Base-by-base conservation (phyloP, 2,329 filamentous ascomycete genomes). In the Elsinoe fawcettii region DNA sequence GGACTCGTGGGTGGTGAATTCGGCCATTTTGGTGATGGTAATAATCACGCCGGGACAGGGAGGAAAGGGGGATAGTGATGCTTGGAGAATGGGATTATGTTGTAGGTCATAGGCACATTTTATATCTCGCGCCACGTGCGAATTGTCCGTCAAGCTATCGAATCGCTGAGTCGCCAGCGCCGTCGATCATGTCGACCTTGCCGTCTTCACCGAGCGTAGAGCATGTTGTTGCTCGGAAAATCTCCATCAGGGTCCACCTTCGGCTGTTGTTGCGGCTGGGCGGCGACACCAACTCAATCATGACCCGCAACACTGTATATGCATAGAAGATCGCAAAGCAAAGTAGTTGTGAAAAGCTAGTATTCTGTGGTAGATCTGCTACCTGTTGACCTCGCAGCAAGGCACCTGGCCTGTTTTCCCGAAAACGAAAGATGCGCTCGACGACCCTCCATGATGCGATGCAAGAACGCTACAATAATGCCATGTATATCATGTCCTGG, bases 371-470 rank as follows among this genome's bases (percentile, higher is more conserved):
- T 34, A 34, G 25, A 16, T 32, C 27, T 51, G 30, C 46, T 51
- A 34, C 16, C 27, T 34, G 25, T 18, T 32, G 46, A 37, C 4
- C 14, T 34, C 6, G 18, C 46, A 9, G 16, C n/a, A 27, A 22
- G 46, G 46, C 46, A 18, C 46, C 25, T 51, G 46, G 46, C 27
- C 46, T 22, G 5, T n/a, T 37, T 3, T 37, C 18, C 46, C 25
- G 14, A 32, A 34, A 47, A 20, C 34, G 8, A 22, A 51, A 16
- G 25, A 32, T 27, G 27, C n/a, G 25, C 25, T 32, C 25, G 11
- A n/a, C 54, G 18, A 62, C 39, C 34, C 18, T 57, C 44, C 58
- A 58, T 60, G 18, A 27, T 60, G 51, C 30, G 12, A 32, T 39
- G 44, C 16, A 37, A 39, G 18, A 49, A 54, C 55, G 44, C 59